Evolutionary conservation across 208 protist genomes (phyloP).

Genomic region (Trypanosoma platydactyli): DNA sequence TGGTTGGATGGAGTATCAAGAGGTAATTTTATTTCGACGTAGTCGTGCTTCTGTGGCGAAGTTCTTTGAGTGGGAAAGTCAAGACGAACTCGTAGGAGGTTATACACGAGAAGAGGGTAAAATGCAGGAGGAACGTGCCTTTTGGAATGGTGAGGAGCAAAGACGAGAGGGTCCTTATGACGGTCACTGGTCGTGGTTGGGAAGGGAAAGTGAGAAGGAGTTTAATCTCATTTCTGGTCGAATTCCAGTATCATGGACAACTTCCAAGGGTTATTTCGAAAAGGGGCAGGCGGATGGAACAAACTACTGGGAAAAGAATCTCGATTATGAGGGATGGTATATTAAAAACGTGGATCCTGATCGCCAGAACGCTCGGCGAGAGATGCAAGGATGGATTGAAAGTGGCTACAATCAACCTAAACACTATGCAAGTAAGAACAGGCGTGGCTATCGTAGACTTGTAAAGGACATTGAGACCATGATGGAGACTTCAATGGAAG

Average conservation of each 20-base stretch:
- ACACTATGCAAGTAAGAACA: constrained; percentile 89
- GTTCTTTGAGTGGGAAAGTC: constrained; percentile 78
- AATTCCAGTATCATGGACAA: constrained; percentile 80
- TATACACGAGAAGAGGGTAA: constrained; percentile 83
- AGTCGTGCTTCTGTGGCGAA: constrained; percentile 78
- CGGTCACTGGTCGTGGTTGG: constrained; percentile 88
- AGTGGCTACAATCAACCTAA: constrained; percentile 90
- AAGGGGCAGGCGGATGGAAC: constrained; percentile 82
- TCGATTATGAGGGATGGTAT: constrained; percentile 92
- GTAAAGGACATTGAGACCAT: constrained; percentile 89
- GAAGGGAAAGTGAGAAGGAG: constrained; percentile 78
- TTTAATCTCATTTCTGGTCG: constrained; percentile 78
- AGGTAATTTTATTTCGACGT: constrained; percentile 75
- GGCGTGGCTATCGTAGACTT: constrained; percentile 85
- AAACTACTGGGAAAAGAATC: constrained; percentile 91
- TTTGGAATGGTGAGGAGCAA: constrained; percentile 90
- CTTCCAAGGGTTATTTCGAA: constrained; percentile 87
- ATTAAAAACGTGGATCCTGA: constrained; percentile 91
- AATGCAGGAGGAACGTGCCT: constrained; percentile 69
- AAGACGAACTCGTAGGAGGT: constrained; percentile 61
- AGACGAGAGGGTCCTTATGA: constrained; percentile 80
- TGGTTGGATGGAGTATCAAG: constrained; percentile 90
- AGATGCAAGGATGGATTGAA: constrained; percentile 85
- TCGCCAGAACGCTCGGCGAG: constrained; percentile 70
- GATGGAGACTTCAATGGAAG: constrained; percentile 90